phyloP scores from a whole-genome alignment of 352 stramenopile genomes.

The Pythium myriotylum region DNA sequence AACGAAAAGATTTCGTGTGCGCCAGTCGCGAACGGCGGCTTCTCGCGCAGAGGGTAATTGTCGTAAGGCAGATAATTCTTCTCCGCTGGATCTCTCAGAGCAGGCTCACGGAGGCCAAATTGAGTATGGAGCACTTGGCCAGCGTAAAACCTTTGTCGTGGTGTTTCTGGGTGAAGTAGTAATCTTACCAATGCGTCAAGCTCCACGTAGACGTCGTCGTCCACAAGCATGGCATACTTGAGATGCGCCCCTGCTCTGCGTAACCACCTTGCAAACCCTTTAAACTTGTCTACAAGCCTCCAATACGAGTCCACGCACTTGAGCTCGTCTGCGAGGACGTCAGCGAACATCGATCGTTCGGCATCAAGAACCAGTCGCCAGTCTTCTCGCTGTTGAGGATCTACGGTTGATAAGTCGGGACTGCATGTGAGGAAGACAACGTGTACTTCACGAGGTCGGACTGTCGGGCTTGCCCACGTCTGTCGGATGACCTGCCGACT shows the following conservation, averaged over 20 bases:
- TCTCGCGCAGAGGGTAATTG: not conserved
- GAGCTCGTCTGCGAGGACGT: slow-evolving; percentile 54
- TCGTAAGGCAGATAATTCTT: slow-evolving; percentile 25
- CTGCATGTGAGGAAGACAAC: slow-evolving; percentile 44
- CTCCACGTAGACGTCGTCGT: slow-evolving; percentile 51
- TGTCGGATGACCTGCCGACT: slow-evolving; percentile 16
- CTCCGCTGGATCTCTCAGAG: slow-evolving; percentile 7
- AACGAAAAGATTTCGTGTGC: slow-evolving; percentile 38
- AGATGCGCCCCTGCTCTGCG: not conserved
- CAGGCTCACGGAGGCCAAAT: slow-evolving; percentile 8
- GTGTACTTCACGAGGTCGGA: slow-evolving; percentile 17
- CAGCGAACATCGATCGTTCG: slow-evolving; percentile 40
- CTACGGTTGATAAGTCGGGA: not conserved
- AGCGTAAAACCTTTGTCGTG: slow-evolving; percentile 26
- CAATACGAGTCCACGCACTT: slow-evolving; percentile 53
- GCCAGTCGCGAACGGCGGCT: slow-evolving; percentile 35
- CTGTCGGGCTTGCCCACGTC: slow-evolving; percentile 32
- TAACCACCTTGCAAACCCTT: slow-evolving; percentile 34
- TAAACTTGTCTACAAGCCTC: slow-evolving; percentile 49
- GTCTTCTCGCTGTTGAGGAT: too few relatives aligned
- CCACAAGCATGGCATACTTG: slow-evolving; percentile 39
- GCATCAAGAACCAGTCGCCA: not conserved
- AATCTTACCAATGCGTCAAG: not conserved
- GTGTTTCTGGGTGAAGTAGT: not conserved
- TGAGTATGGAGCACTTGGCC: slow-evolving; percentile 35